Evolutionary conservation across 257 asterid species (phyloP).

Genomic region (Cinchona pubescens): DNA sequence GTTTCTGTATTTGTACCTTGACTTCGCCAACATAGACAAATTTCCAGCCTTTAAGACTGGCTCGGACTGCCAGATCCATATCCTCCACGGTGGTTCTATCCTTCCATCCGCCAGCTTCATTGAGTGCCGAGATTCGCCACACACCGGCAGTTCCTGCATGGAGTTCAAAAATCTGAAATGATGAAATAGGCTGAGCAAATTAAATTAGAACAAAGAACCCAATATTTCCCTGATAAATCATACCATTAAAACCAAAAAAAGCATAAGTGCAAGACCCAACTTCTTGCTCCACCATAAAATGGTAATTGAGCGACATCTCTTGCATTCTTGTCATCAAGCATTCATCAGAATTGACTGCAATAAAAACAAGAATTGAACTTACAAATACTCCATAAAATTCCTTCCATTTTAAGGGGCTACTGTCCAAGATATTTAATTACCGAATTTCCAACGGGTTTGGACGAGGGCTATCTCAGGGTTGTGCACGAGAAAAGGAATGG

Average conservation of each 20-base stretch:
- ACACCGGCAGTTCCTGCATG: slow-evolving; percentile 58
- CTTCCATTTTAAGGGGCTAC: no score
- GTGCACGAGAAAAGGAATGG: slow-evolving; percentile 38
- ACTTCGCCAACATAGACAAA: slow-evolving; percentile 53
- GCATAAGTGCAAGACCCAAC: slow-evolving; percentile 54
- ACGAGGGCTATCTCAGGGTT: slow-evolving; percentile 36
- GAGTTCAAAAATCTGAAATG: slow-evolving; percentile 8
- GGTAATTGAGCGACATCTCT: slow-evolving; percentile 69
- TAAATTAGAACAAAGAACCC: background rate
- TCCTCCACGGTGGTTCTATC: slow-evolving; percentile 66
- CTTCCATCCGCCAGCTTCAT: slow-evolving; percentile 70
- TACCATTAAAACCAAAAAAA: slow-evolving; percentile 69
- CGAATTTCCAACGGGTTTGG: slow-evolving; percentile 49
- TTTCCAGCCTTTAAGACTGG: slow-evolving; percentile 67
- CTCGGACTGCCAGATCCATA: slow-evolving; percentile 66
- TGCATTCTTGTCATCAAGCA: slow-evolving; percentile 71
- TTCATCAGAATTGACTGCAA: slow-evolving; percentile 61
- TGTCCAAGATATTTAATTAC: slow-evolving; percentile 19
- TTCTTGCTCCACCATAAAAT: slow-evolving; percentile 71
- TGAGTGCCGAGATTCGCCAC: slow-evolving; percentile 56
- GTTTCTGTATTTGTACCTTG: slow-evolving; percentile 2
- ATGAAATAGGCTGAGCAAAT: background rate
- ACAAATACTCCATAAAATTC: background rate
- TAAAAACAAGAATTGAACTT: background rate
- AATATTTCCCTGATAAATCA: background rate